Conservation (phyloP, 2,329 filamentous ascomycete genomes). For the Aureobasidium vineae region DNA sequence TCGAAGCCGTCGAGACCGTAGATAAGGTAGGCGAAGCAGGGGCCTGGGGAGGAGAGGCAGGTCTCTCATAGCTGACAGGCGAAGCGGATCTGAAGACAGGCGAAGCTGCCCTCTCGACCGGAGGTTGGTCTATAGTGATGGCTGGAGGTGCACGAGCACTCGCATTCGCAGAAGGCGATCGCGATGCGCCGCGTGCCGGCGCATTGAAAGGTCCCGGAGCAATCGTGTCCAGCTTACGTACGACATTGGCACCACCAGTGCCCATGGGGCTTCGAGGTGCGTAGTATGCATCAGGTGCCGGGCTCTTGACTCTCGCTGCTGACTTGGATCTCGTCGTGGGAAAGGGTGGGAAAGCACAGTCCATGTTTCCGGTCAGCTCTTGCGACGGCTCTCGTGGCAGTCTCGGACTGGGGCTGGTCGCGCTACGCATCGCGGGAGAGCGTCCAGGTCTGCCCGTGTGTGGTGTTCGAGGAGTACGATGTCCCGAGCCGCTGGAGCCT, state of each 20-base stretch:
- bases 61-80: conserved; percentile 9
- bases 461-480: conserved; percentile 52
- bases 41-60: not conserved
- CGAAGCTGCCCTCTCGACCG: conserved; percentile 11
- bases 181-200: not conserved
- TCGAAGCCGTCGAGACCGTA: not conserved
- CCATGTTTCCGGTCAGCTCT: conserved; percentile 46
- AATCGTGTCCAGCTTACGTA: conserved; percentile 61
- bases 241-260: conserved; percentile 43
- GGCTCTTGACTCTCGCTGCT: conserved; percentile 32
- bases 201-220: conserved; percentile 62
- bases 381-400: conserved; percentile 44
- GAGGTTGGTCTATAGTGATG: conserved; percentile 8
- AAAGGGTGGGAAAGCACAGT: conserved; percentile 57
- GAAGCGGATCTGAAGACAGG: conserved; percentile 1
- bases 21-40: conserved; percentile 18
- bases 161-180: not conserved
- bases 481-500: conserved; percentile 47
- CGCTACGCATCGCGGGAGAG: conserved; percentile 32
- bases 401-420: conserved; percentile 37
- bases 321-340: conserved; percentile 39
- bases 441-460: conserved; percentile 44
- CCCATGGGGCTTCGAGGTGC: conserved; percentile 48
- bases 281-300: conserved; percentile 33
- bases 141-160: not conserved